phyloP scores from a whole-genome alignment of 108 stramenopile species.

The Seminavis robusta region DNA sequence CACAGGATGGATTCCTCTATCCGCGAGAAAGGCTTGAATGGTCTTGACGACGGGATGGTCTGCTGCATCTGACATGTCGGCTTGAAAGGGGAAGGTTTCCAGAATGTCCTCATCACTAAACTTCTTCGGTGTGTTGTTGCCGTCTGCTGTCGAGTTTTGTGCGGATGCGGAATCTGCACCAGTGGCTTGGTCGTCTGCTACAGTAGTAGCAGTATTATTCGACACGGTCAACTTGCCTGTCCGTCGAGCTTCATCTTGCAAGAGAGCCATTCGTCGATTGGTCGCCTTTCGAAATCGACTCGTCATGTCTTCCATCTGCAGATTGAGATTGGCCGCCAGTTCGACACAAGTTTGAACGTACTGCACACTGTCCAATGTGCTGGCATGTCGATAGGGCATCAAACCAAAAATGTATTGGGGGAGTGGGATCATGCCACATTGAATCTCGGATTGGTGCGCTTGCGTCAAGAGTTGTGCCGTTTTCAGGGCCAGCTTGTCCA shows the following conservation, averaged over 20 bases:
- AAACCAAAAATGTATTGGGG: conserved; percentile 76
- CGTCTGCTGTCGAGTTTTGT: neutral
- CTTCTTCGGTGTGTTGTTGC: neutral
- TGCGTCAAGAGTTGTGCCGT: conserved; percentile 43
- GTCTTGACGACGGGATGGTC: conserved; percentile 63
- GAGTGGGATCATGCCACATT: conserved; percentile 75
- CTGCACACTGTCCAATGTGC: conserved; percentile 52
- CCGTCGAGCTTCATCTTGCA: conserved; percentile 76
- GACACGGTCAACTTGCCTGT: conserved; percentile 35
- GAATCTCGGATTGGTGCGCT: conserved; percentile 46
- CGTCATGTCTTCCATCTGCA: conserved; percentile 68
- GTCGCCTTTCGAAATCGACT: conserved; percentile 83
- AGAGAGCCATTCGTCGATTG: conserved; percentile 67
- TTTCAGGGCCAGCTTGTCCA: conserved; percentile 55
- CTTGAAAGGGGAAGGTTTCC: conserved; percentile 68
- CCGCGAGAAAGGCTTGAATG: conserved; percentile 50
- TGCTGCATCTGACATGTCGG: conserved; percentile 54
- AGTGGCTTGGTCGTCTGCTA: conserved; percentile 6
- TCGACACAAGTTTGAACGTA: conserved; percentile 56
- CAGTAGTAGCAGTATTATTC: conserved; percentile 1
- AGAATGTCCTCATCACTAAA: conserved; percentile 71
- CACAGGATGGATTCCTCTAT: conserved; percentile 27
- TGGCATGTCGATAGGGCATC: conserved; percentile 81
- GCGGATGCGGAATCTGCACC: neutral
- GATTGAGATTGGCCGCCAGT: conserved; percentile 11